Evolutionary conservation across 2,329 filamentous ascomycete species (phyloP).

Genomic region (Balansia obtecta): DNA sequence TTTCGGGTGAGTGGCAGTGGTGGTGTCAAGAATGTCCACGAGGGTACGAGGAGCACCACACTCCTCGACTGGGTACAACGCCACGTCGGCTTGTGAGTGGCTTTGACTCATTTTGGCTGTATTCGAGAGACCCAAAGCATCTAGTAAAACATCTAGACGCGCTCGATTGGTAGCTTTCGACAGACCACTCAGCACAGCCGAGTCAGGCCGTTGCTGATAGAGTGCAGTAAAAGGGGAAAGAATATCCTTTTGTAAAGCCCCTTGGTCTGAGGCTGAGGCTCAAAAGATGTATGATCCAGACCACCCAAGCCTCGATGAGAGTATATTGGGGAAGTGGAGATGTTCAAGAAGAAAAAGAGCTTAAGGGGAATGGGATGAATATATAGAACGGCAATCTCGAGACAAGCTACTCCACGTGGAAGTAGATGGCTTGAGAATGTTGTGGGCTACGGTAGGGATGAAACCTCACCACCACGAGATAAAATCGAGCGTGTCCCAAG

Average conservation of each 20-base stretch:
- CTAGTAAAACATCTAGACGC: constrained; percentile 1
- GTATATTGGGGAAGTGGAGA: neutral
- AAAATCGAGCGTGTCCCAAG: constrained; percentile 4
- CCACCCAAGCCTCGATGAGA: neutral
- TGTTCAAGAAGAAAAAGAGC: neutral
- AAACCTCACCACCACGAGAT: neutral
- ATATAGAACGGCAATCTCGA: neutral
- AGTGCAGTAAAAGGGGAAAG: neutral
- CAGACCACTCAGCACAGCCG: neutral
- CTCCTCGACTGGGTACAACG: constrained; percentile 6
- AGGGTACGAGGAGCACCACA: constrained; percentile 8
- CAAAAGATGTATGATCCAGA: neutral
- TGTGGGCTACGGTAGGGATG: neutral
- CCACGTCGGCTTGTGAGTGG: constrained; percentile 3
- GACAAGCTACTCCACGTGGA: constrained; percentile 1
- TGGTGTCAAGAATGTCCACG: constrained; percentile 10
- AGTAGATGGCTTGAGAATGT: neutral
- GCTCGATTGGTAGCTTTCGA: neutral
- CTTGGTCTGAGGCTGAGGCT: neutral
- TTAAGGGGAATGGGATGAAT: neutral
- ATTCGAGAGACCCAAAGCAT: neutral
- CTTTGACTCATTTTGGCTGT: constrained; percentile 2
- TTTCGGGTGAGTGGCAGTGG: constrained; percentile 5
- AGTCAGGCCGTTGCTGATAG: neutral
- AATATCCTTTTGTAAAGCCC: neutral